These are phyloP conservation scores for Ceratobasidium sp. DNA, from an alignment of 1,284 basidiomycete genomes.

Conservation along the genomic window DNA sequence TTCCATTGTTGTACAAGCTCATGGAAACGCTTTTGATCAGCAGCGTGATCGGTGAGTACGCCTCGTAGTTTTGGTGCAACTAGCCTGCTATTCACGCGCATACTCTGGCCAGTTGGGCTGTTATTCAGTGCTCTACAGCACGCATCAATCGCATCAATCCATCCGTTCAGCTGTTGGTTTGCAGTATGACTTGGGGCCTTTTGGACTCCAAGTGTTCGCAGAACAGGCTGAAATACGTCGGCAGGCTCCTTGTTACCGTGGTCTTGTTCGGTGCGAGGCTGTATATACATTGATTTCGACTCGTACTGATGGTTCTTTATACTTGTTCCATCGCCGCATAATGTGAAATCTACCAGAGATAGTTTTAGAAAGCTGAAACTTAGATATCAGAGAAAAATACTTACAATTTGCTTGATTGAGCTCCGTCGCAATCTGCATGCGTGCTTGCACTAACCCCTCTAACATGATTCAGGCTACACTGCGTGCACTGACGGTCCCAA, in stretches of 20 bases:
- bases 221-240: too few relatives aligned
- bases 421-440: background rate
- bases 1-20: constrained; percentile 9
- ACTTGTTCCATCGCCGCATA: constrained; percentile 31
- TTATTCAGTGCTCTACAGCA: background rate
- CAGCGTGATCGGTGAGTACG: constrained; percentile 29
- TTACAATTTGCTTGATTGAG: constrained; percentile 2
- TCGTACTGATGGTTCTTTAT: constrained; percentile 36
- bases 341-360: background rate
- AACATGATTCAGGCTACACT: constrained; percentile 5
- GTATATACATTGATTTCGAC: background rate
- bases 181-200: constrained; percentile 24
- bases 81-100: background rate
- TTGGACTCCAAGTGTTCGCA: constrained; percentile 23
- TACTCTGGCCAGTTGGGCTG: constrained; percentile 2
- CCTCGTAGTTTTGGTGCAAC: background rate
- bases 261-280: background rate
- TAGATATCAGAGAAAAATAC: background rate
- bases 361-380: too few relatives aligned
- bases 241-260: too few relatives aligned
- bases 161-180: constrained; percentile 1
- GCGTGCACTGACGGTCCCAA: background rate
- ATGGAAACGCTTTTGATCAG: background rate
- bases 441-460: background rate
- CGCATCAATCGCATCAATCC: background rate